A percentile compares a stretch with the other conserved stretches of the same genome.
Conservation (phyloP, 2,329 filamentous ascomycete species). For the Diaporthe citri region DNA sequence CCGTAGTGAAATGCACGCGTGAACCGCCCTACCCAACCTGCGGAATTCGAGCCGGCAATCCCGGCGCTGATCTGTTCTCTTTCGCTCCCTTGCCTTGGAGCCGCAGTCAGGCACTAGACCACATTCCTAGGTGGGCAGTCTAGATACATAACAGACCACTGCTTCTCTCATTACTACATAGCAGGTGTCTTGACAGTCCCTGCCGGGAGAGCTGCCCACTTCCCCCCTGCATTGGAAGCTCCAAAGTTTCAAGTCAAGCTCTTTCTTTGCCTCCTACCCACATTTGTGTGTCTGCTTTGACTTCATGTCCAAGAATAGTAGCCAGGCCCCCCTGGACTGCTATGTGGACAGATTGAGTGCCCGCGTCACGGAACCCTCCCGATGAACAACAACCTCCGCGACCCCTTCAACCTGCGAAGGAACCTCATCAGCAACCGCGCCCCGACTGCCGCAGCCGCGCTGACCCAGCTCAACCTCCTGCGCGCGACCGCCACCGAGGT, state of each 20-base stretch:
- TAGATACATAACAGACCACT: background rate
- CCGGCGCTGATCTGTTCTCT: constrained; percentile 29
- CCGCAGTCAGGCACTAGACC: background rate
- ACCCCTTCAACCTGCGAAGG: constrained; percentile 48
- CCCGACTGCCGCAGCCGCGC: constrained; percentile 47
- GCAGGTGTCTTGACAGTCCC: background rate
- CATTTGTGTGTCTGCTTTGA: constrained; percentile 26
- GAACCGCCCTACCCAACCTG: background rate
- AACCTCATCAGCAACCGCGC: constrained; percentile 59
- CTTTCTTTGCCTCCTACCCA: constrained; percentile 14
- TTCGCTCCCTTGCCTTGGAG: constrained; percentile 25
- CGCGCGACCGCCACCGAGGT: constrained; percentile 61
- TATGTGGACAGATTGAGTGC: constrained; percentile 39
- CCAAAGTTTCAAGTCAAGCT: constrained; percentile 18
- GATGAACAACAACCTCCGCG: constrained; percentile 42
- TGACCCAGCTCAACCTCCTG: constrained; percentile 56
- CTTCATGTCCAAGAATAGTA: constrained; percentile 30
- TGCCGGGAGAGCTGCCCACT: constrained; percentile 19
- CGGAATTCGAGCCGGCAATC: constrained; percentile 21
- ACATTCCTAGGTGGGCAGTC: background rate
- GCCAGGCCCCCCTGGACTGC: constrained; percentile 31
- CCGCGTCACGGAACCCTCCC: constrained; percentile 33
- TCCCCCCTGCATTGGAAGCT: constrained; percentile 11
- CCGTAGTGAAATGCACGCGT: background rate
- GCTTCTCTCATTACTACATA: background rate